Evolutionary conservation across 2,329 filamentous ascomycete genomes (phyloP).

Genomic region (Colletotrichum sp.): DNA sequence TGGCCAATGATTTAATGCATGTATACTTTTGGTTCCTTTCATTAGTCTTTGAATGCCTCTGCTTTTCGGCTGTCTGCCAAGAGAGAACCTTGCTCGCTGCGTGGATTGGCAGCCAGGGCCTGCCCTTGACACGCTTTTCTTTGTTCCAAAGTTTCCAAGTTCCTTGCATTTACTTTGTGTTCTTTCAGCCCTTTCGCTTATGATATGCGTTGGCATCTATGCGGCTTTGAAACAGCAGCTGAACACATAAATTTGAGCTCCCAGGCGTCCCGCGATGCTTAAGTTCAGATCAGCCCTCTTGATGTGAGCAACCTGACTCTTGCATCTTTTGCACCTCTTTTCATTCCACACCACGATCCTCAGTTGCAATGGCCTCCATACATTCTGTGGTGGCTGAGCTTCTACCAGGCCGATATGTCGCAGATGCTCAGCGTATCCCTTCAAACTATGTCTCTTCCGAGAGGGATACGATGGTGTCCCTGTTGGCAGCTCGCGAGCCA

Average conservation of each 20-base stretch:
- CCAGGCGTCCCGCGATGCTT: accelerated
- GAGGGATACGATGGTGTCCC: accelerated
- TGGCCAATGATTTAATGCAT: neutral
- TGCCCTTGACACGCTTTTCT: accelerated
- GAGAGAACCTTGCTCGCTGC: neutral
- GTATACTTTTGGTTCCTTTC: neutral
- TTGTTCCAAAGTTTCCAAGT: accelerated
- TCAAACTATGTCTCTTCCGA: neutral
- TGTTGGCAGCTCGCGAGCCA: neutral
- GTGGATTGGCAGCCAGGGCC: neutral
- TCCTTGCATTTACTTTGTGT: neutral
- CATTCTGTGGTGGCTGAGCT: neutral
- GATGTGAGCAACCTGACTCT: neutral
- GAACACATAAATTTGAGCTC: neutral
- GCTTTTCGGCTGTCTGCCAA: neutral
- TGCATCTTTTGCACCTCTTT: neutral
- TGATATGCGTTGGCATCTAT: neutral
- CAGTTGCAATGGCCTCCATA: neutral
- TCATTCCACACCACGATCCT: accelerated
- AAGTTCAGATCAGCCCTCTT: neutral
- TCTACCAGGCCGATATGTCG: accelerated
- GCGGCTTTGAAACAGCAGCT: neutral
- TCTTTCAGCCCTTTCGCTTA: too few species aligned
- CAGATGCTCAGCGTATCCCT: accelerated
- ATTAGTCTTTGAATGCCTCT: neutral